Evolutionary conservation across 441 rosid genomes (phyloP).

Genomic region (Erodium trifolium): DNA sequence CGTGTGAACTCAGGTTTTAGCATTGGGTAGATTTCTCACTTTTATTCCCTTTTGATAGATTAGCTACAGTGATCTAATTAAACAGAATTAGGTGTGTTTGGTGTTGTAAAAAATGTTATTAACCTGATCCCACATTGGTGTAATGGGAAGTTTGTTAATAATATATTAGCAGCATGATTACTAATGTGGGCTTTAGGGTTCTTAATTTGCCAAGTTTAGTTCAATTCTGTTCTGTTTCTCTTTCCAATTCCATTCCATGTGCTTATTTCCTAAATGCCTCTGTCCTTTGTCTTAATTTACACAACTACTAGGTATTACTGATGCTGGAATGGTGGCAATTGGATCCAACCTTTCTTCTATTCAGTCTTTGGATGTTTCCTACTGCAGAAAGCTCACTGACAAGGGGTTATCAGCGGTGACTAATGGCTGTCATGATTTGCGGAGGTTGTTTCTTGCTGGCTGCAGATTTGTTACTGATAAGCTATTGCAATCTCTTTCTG

Average conservation of each 20-base stretch:
- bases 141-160: background rate
- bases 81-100: background rate
- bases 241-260: background rate
- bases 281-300: conserved; percentile 12
- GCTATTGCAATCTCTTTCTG: conserved; percentile 43
- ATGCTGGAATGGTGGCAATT: conserved; percentile 57
- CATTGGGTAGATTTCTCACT: background rate
- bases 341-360: conserved; percentile 58
- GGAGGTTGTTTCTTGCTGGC: conserved; percentile 49
- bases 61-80: background rate
- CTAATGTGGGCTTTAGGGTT: background rate
- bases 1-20: background rate
- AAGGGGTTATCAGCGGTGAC: conserved; percentile 73
- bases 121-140: background rate
- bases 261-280: background rate
- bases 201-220: background rate
- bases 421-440: conserved; percentile 59
- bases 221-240: background rate
- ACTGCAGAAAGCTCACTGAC: conserved; percentile 73
- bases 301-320: conserved; percentile 52
- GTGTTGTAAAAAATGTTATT: background rate
- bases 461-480: conserved; percentile 61
- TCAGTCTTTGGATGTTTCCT: conserved; percentile 72
- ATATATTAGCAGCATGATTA: background rate
- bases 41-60: background rate